phyloP scores from a whole-genome alignment of 371 early-diverging fungal species.

The Polyrhizophydium stewartii region DNA sequence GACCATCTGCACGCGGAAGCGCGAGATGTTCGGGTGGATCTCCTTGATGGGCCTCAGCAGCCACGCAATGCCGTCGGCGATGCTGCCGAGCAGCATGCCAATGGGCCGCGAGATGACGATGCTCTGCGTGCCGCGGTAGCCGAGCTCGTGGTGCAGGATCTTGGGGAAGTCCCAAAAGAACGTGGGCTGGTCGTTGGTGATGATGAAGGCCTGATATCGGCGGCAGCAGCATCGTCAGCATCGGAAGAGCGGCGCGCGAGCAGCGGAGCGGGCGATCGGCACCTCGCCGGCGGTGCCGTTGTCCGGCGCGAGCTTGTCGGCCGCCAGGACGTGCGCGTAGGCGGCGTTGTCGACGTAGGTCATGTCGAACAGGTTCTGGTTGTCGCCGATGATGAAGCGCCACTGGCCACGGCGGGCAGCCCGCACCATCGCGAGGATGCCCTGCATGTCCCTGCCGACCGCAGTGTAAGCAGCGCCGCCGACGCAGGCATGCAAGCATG shows the following conservation, averaged over 20 bases:
- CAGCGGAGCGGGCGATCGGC: neutral
- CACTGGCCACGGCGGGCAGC: constrained; percentile 65
- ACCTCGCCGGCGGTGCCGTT: constrained; percentile 46
- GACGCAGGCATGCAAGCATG: neutral
- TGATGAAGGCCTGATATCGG: constrained; percentile 68
- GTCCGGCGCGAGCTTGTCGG: constrained; percentile 57
- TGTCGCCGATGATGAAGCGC: constrained; percentile 81
- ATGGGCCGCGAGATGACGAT: constrained; percentile 26
- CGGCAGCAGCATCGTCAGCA: neutral
- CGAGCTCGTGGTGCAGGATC: constrained; percentile 24
- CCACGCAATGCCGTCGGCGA: constrained; percentile 45
- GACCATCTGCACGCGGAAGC: constrained; percentile 63
- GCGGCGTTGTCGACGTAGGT: constrained; percentile 94
- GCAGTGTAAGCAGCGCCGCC: neutral
- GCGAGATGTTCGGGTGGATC: constrained; percentile 53
- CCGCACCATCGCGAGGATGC: constrained; percentile 71
- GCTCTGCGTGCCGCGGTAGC: constrained; percentile 19
- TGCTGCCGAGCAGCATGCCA: constrained; percentile 47
- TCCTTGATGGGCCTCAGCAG: constrained; percentile 39
- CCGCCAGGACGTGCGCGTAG: constrained; percentile 84
- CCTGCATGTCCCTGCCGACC: constrained; percentile 69
- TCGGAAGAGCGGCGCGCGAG: constrained; percentile 11
- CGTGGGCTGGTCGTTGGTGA: constrained; percentile 91
- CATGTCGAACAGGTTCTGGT: constrained; percentile 81
- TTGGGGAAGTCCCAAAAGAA: constrained; percentile 84